Percentiles rank a stretch among this genome's conserved stretches.
These are phyloP conservation scores for Xylariaceae sp. DNA, from an alignment of 2,329 filamentous ascomycete species.

Conservation along the genomic window DNA sequence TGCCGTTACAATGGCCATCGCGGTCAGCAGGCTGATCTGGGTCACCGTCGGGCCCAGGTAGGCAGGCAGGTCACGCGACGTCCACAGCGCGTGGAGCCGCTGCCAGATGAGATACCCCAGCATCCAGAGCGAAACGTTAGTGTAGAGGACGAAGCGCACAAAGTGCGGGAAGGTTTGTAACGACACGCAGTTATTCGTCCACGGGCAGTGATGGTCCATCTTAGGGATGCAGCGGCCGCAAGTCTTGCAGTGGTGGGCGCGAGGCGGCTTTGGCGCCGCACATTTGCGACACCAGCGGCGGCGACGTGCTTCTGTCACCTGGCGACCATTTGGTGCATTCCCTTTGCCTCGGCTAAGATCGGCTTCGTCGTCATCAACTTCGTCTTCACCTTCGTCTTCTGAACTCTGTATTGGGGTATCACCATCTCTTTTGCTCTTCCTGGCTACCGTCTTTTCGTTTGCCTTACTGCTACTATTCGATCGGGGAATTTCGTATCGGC, in stretches of 20 bases:
- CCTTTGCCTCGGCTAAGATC: neutral
- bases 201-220: constrained; percentile 86
- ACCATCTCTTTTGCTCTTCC: constrained; percentile 28
- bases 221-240: constrained; percentile 70
- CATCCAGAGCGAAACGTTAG: constrained; percentile 58
- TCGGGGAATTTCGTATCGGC: constrained; percentile 43
- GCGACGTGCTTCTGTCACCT: constrained; percentile 1
- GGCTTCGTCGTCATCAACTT: constrained; percentile 2
- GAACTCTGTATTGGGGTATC: constrained; percentile 22
- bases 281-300: constrained; percentile 71
- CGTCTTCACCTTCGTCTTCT: constrained; percentile 22
- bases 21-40: constrained; percentile 56
- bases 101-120: constrained; percentile 56
- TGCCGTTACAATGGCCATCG: constrained; percentile 53
- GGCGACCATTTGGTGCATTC: constrained; percentile 1
- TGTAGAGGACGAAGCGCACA: constrained; percentile 67
- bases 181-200: constrained; percentile 79
- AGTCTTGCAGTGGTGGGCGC: constrained; percentile 75
- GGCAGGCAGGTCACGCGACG: constrained; percentile 59
- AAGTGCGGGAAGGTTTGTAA: constrained; percentile 79
- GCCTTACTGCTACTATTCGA: constrained; percentile 1
- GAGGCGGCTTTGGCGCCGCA: constrained; percentile 64
- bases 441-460: neutral
- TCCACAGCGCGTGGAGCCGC: constrained; percentile 57
- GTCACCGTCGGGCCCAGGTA: constrained; percentile 64